Evolutionary conservation across 257 asterid genomes (phyloP), one percentile per base, ranked within the genome.

Genomic region (Rubia yunnanensis): DNA sequence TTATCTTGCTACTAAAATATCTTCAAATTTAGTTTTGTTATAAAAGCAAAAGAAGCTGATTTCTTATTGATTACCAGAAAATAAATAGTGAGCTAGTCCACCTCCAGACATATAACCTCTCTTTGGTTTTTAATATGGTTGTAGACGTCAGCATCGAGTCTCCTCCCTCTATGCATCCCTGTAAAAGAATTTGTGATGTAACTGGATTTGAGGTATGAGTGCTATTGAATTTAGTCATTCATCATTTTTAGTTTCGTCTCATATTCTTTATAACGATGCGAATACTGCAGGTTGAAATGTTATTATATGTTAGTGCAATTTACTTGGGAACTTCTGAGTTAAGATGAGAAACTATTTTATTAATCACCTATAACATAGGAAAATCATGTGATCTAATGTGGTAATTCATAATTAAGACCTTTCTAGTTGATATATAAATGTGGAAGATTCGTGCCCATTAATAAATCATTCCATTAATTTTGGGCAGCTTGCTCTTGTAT

Each of bases 121-220:
- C 7, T 30, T 17, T 38, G 48, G 13, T 1, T 36, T 50, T 27
- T 44, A 34, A 50, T 30, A 63, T 70, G 24, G 10, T 26, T 60
- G 46, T 72, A 80, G 96, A 92, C 80, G 94, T 87, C 58, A 87
- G 80, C 85, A 83, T 89, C 26, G 96, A 85, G 52, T 72, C 98
- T 7, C 96, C 98, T 15, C 96, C 98, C 41, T 84, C 96, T 7
- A 77, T 77, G 80, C 96, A 72, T 73, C 98, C 96, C 0, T 81
- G 86, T 82, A 89, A 76, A 83, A 79, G 88, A 80, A 87, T 92
- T 64, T 92, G 98, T 68, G 97, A 92, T 79, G 64, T 92, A 44
- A 89, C 98, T 27, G 98, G 98, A 76, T 85, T 78, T 63, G 92
- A 89, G 98, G 98, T 89, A 74, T 53, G 46, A 7, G 15, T 38